Evolutionary conservation across 192 early-diverging fungal species (phyloP).

Genomic region (Mortierella antarctica): DNA sequence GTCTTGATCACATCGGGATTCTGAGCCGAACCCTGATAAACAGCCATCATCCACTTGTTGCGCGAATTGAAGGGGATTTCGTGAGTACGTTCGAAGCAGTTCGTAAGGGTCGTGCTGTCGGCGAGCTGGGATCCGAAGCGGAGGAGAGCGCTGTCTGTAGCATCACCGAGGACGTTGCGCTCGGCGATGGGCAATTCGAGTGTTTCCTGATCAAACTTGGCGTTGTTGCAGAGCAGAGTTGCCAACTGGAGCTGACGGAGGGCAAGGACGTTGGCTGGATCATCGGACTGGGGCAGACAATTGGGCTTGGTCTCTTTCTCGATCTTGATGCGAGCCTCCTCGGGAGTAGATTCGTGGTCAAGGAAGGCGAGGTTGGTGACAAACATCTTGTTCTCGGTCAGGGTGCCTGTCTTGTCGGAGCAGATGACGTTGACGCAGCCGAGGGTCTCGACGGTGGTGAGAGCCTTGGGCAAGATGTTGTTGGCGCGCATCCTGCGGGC

Average conservation of each 20-base stretch:
- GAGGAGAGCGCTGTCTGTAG: slow-evolving; percentile 89
- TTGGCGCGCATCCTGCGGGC: slow-evolving; percentile 78
- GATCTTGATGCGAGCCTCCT: slow-evolving; percentile 35
- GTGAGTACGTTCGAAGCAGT: slow-evolving; percentile 53
- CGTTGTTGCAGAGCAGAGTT: slow-evolving; percentile 72
- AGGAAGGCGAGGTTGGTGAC: slow-evolving; percentile 60
- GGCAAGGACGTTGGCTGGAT: slow-evolving; percentile 28
- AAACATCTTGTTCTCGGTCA: slow-evolving; percentile 84
- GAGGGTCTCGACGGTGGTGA: slow-evolving; percentile 90
- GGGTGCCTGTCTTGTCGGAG: slow-evolving; percentile 94
- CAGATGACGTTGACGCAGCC: slow-evolving; percentile 73
- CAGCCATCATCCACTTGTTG: slow-evolving; percentile 77
- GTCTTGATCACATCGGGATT: slow-evolving; percentile 49
- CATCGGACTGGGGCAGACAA: slow-evolving; percentile 49
- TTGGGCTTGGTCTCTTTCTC: slow-evolving; percentile 31
- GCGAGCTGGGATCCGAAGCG: slow-evolving; percentile 63
- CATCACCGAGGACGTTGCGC: slow-evolving; percentile 80
- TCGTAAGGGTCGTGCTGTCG: slow-evolving; percentile 2
- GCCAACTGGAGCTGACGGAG: slow-evolving; percentile 43
- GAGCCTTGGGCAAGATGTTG: slow-evolving; percentile 81
- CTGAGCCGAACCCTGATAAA: slow-evolving; percentile 37
- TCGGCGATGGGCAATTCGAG: slow-evolving; percentile 63
- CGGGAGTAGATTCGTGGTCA: slow-evolving; percentile 50
- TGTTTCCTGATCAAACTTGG: slow-evolving; percentile 68
- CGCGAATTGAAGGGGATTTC: slow-evolving; percentile 81